Evolutionary conservation across 2,329 filamentous ascomycete species (phyloP).

Genomic region (Calonectria ilicicola): DNA sequence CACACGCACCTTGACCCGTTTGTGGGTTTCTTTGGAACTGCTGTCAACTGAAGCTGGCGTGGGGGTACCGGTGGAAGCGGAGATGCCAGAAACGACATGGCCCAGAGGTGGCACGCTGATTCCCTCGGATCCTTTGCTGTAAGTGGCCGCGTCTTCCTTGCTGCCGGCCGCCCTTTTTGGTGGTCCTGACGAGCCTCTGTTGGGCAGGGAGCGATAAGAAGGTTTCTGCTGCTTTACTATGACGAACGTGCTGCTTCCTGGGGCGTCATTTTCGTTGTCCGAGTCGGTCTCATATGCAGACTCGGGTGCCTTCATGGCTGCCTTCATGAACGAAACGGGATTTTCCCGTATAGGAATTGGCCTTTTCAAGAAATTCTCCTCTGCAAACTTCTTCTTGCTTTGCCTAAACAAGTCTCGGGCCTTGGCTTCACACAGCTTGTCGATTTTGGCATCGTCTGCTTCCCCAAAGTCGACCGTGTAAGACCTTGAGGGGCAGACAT

Average conservation of each 20-base stretch:
- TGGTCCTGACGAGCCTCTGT: not conserved
- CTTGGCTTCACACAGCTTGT: not conserved
- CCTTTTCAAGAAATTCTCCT: conserved; percentile 11
- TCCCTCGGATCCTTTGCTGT: not conserved
- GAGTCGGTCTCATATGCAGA: not conserved
- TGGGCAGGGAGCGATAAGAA: not conserved
- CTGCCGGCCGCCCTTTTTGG: no score
- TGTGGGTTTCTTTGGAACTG: not conserved
- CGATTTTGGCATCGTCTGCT: not conserved
- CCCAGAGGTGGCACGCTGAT: not conserved
- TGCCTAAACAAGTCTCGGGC: conserved; percentile 17
- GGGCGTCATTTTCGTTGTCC: not conserved
- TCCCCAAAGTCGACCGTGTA: not conserved
- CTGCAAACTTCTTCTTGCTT: conserved; percentile 24
- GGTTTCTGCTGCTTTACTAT: not conserved
- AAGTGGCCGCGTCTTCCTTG: not conserved
- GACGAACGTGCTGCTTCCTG: not conserved
- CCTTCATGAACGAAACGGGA: not conserved
- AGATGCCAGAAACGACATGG: not conserved
- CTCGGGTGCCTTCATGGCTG: not conserved
- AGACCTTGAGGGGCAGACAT: conserved; percentile 31
- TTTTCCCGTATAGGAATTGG: not conserved
- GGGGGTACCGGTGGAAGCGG: not conserved
- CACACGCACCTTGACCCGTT: not conserved
- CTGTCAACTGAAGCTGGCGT: not conserved